Evolutionary conservation across 2,329 filamentous ascomycete species (phyloP).

Genomic region (Fusarium humuli): DNA sequence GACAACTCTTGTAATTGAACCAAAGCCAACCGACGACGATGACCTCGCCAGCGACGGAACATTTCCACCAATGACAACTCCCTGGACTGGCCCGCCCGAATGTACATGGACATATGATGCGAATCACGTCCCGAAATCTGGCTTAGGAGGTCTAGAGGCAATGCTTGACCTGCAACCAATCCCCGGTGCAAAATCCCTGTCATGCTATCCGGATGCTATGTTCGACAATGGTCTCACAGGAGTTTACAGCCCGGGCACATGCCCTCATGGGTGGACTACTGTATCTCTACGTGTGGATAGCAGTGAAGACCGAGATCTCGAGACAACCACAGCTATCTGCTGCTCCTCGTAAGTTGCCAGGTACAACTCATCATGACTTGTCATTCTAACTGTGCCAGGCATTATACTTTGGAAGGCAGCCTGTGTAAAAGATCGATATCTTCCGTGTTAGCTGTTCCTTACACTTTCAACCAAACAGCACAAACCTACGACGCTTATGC

Average conservation of each 20-base stretch:
- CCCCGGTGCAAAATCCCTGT: slow-evolving; percentile 52
- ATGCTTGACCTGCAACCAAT: slow-evolving; percentile 54
- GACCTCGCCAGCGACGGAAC: slow-evolving; percentile 37
- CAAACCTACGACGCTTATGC: slow-evolving; percentile 51
- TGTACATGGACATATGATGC: slow-evolving; percentile 56
- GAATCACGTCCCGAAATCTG: slow-evolving; percentile 42
- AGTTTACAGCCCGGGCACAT: slow-evolving; percentile 56
- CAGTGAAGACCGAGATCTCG: slow-evolving; percentile 43
- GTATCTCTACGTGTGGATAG: slow-evolving; percentile 50
- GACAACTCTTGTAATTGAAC: slow-evolving; percentile 24
- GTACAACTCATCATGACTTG: background rate
- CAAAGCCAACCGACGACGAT: slow-evolving; percentile 37
- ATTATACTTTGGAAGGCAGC: slow-evolving; percentile 51
- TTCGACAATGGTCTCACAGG: slow-evolving; percentile 53
- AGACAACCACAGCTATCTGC: slow-evolving; percentile 56
- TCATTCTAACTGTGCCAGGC: slow-evolving; percentile 45
- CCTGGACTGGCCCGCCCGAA: slow-evolving; percentile 51
- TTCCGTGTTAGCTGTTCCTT: slow-evolving; percentile 53
- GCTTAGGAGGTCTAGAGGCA: slow-evolving; percentile 48
- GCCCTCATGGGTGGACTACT: slow-evolving; percentile 56
- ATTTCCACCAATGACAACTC: slow-evolving; percentile 54
- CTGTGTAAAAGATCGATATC: slow-evolving; percentile 52
- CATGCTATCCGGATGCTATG: slow-evolving; percentile 57
- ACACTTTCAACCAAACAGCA: slow-evolving; percentile 52
- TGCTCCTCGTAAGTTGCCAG: slow-evolving; percentile 55